Evolutionary conservation across 163 green algal genomes (phyloP), one percentile per base, ranked within the genome.

Genomic region (Chlorella variabilis): DNA sequence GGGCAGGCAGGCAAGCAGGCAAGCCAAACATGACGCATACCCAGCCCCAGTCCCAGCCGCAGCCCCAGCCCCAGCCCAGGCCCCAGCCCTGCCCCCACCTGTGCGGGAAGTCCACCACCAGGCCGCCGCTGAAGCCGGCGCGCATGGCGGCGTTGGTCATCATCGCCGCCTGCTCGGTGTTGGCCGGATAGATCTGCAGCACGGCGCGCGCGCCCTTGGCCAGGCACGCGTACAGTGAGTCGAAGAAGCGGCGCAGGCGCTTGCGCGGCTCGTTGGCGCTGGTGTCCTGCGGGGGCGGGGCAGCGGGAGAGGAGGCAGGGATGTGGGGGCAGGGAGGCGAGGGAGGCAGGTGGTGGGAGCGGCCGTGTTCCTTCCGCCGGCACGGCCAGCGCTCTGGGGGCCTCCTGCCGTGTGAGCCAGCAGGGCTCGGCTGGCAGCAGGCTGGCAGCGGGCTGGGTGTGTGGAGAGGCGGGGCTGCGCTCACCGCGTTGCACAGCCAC

Each of bases 401-500:
- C n/a, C n/a, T n/a, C n/a, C n/a, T n/a, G n/a, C n/a, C n/a, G n/a
- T n/a, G n/a, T n/a, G n/a, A n/a, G n/a, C n/a, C n/a, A n/a, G n/a
- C n/a, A n/a, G n/a, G n/a, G n/a, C n/a, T n/a, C 56, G 23, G 7
- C 27, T 65, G 23, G 56, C 56, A 11, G 23, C 27, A 7, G 7
- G 27, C 6, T 65, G n/a, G n/a, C n/a, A n/a, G n/a, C n/a, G n/a
- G n/a, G n/a, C n/a, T n/a, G n/a, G n/a, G n/a, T n/a, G n/a, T n/a
- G n/a, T n/a, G n/a, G n/a, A n/a, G n/a, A n/a, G n/a, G n/a, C n/a
- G n/a, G n/a, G n/a, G n/a, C n/a, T n/a, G n/a, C 59, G 17, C 87
- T 88, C 87, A 98, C 96, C 8, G 97, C 97, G 85, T 99, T 99
- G 91, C 97, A 99, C 21, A 99, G 92, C 97, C 97, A 99, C 90